These are phyloP conservation scores for Hamamelis virginiana DNA, from an alignment of 164 flowering plant species.

Conservation along the genomic window DNA sequence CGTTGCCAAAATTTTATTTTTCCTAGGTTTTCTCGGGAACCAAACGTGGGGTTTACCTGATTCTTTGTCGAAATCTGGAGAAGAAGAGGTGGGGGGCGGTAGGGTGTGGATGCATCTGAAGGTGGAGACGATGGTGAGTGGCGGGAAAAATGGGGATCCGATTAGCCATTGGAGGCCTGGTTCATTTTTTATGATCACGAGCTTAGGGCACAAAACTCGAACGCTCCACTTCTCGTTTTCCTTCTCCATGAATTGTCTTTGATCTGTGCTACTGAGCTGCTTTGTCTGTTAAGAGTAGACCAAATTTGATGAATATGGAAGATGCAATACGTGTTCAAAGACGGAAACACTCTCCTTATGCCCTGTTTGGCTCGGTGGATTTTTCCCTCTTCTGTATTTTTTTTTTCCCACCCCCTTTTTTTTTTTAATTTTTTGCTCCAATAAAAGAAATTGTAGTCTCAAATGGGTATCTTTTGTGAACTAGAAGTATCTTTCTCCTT, in stretches of 20 bases:
- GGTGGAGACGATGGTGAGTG: constrained; percentile 67
- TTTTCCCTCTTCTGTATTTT: too few relatives aligned
- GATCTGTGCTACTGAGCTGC: background rate
- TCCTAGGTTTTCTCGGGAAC: constrained; percentile 1
- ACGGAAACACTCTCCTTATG: too few relatives aligned
- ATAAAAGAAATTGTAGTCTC: too few relatives aligned
- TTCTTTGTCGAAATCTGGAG: constrained; percentile 63
- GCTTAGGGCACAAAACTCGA: constrained; percentile 42
- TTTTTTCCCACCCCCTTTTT: too few relatives aligned
- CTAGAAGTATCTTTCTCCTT: too few relatives aligned
- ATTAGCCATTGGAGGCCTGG: constrained; percentile 76
- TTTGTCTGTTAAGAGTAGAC: too few relatives aligned
- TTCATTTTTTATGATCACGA: constrained; percentile 24
- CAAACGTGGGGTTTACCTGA: constrained; percentile 43
- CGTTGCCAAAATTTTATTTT: too few relatives aligned
- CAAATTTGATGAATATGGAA: too few relatives aligned
- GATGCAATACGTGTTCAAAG: too few relatives aligned
- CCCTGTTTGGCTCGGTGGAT: too few relatives aligned
- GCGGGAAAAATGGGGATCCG: constrained; percentile 78
- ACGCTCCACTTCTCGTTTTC: constrained; percentile 16
- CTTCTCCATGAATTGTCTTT: background rate
- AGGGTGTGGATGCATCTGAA: constrained; percentile 62
- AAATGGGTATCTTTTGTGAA: too few relatives aligned
- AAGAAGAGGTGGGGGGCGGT: constrained; percentile 28
- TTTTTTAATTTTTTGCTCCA: too few relatives aligned